Conservation (phyloP, 257 asterid genomes). For the Solanum pennellii region DNA sequence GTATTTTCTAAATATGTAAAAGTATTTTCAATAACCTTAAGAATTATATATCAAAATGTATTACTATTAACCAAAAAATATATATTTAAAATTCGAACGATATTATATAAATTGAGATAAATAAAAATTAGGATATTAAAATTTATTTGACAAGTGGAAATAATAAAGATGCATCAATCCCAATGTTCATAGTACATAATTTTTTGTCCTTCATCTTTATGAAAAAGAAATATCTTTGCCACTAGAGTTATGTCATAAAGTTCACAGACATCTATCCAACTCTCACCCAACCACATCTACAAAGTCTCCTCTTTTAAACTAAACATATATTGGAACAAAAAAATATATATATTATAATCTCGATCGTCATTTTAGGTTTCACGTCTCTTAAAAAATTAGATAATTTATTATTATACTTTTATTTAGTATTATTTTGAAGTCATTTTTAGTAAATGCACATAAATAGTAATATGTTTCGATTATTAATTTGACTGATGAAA, state of each 20-base stretch:
- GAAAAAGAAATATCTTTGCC: neutral
- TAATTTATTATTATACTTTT: no score
- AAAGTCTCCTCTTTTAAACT: neutral
- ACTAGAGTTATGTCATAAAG: neutral
- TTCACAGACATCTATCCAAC: neutral
- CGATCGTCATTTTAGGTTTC: neutral
- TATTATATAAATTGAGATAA: neutral
- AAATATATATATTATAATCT: no score
- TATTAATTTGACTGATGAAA: neutral
- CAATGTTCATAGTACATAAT: neutral
- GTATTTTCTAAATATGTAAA: no score
- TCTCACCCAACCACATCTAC: neutral
- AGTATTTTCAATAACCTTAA: no score
- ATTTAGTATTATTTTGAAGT: no score
- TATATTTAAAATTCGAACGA: rapidly evolving
- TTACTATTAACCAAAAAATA: no score
- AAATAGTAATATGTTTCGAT: no score
- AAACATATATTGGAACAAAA: neutral
- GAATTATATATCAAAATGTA: neutral
- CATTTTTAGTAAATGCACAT: neutral
- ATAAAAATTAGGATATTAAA: no score
- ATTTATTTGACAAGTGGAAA: neutral
- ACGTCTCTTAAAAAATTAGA: no score
- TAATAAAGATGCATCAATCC: neutral
- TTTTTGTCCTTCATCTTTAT: neutral